These are phyloP conservation scores for Carex parvula DNA, from an alignment of 176 grass and related monocot species.

Conservation along the genomic window DNA sequence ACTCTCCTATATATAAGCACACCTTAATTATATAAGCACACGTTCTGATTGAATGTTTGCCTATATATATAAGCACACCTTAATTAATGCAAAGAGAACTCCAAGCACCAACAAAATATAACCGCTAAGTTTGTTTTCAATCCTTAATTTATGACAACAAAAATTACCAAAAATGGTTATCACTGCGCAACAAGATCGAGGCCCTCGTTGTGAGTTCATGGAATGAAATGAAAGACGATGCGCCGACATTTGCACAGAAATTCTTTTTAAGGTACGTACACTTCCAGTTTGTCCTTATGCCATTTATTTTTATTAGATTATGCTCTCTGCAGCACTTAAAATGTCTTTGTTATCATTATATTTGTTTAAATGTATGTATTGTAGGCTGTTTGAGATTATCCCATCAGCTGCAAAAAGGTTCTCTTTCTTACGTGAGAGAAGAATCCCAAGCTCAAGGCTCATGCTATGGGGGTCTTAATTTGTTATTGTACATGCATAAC, in stretches of 20 bases:
- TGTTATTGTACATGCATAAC: slow-evolving; percentile 12
- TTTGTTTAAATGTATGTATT: neutral
- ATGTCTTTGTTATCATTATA: neutral
- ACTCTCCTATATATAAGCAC: no score
- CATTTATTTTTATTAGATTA: no score
- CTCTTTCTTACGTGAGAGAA: slow-evolving; percentile 37
- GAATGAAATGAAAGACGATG: slow-evolving; percentile 14
- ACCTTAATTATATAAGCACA: no score
- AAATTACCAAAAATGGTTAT: slow-evolving; percentile 22
- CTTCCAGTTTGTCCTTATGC: neutral
- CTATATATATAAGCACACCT: slow-evolving; percentile 1
- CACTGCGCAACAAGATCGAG: slow-evolving; percentile 3
- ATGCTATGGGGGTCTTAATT: slow-evolving; percentile 22
- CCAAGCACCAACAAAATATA: neutral
- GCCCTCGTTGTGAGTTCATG: slow-evolving; percentile 2
- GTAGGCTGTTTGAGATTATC: slow-evolving; percentile 21
- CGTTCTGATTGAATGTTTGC: neutral
- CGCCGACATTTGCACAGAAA: neutral
- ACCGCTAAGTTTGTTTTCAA: neutral
- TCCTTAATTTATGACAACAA: no score
- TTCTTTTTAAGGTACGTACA: slow-evolving; percentile 20
- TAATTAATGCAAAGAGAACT: neutral
- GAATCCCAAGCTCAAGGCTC: slow-evolving; percentile 62
- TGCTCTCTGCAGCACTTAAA: no score
- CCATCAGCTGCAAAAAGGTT: slow-evolving; percentile 23